phyloP scores from a whole-genome alignment of 1,284 basidiomycete genomes.

The Vanrija humicola region DNA sequence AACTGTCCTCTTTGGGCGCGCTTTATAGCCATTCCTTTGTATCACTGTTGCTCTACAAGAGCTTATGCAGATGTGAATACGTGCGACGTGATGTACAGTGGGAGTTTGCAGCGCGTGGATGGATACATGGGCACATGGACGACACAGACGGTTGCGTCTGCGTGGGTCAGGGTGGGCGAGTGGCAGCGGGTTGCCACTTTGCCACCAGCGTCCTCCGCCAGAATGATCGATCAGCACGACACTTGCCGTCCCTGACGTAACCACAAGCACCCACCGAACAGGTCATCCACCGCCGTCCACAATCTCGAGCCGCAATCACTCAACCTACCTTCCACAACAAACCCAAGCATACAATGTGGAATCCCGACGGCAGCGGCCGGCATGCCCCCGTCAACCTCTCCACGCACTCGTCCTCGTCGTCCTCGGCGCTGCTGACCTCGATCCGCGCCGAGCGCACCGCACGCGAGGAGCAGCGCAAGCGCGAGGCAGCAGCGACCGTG shows the following conservation, averaged over 20 bases:
- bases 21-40: constrained; percentile 16
- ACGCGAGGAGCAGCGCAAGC: constrained; percentile 31
- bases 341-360: constrained; percentile 10
- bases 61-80: constrained; percentile 5
- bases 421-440: constrained; percentile 29
- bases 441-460: constrained; percentile 38
- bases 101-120: no score
- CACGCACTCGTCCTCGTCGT: constrained; percentile 34
- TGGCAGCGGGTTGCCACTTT: no score
- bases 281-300: no score
- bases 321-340: background rate
- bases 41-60: constrained; percentile 7
- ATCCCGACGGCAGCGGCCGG: constrained; percentile 15
- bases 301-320: background rate
- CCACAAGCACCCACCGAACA: no score
- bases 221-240: no score
- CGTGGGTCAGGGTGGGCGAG: no score
- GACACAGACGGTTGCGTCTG: no score
- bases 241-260: no score
- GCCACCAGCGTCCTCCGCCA: no score
- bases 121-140: no score
- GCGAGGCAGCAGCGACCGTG: constrained; percentile 27
- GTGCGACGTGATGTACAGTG: no score
- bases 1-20: background rate
- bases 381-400: constrained; percentile 36